Base-by-base conservation (phyloP, 2,329 filamentous ascomycete species). In the Neonectria punicea region DNA sequence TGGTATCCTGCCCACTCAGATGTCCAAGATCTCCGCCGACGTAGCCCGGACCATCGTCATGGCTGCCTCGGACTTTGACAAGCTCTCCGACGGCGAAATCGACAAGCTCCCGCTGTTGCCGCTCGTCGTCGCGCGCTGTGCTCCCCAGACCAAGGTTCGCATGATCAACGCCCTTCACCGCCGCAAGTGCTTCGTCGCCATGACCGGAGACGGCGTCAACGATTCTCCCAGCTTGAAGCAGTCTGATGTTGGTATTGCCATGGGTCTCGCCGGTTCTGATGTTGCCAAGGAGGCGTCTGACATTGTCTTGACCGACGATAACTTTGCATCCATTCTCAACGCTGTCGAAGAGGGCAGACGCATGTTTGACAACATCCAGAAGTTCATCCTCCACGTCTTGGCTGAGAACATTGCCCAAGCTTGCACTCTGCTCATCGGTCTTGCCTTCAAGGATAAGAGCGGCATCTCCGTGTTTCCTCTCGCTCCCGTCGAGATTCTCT, bases 141-240 rank as follows among this genome's bases (percentile, higher is more conserved):
- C 90, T 1, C 91, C 91, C 0, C 85, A 87, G 56, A 93, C 90
- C 10, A 93, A 93, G 75, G 90, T 92, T 5, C 86, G 90, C 56
- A 93, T 93, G 90, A 92, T 93, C 60, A 89, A 91, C 66, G 90
- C 90, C 7, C 84, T 93, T 5, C 90, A 92, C 70, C 84, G 90
- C 34, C 86, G 90, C 46, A 83, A 84, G 50, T 80, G 82, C n/a
- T 92, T 89, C 75, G 89, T 86, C 47, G 90, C 89, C 55, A 92
- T 92, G 89, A 92, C 89, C 13, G 90, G 90, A 61, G 90, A 92
- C 66, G 90, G 90, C 32, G 90, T 92, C 58, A 92, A 92, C 68
- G 90, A 92, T 71, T 88, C 88, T 1, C 90, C 90, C 1, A 90
- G 89, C 18, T 80, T 92, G 36, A 90, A 91, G 75, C 84, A 85